These are phyloP conservation scores for Linum tenue DNA, from an alignment of 345 rosid genomes.

Conservation along the genomic window DNA sequence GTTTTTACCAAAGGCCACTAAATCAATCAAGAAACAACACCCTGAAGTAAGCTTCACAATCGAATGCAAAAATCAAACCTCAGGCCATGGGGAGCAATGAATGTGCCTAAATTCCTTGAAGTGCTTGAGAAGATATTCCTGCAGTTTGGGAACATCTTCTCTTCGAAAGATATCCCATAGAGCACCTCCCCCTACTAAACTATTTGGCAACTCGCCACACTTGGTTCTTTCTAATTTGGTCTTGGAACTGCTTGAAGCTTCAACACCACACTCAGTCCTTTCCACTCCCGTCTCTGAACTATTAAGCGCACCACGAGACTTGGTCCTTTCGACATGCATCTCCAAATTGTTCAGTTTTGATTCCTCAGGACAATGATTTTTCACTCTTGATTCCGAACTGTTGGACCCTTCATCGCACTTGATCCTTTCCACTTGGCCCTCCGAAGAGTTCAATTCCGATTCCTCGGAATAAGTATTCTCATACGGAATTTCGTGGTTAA, in stretches of 20 bases:
- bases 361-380: too few species aligned
- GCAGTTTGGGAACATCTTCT: slow-evolving; percentile 46
- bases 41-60: not conserved
- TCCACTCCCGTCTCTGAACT: not conserved
- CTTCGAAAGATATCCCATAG: slow-evolving; percentile 57
- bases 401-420: too few species aligned
- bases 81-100: slow-evolving; percentile 7
- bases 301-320: not conserved
- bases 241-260: not conserved
- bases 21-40: slow-evolving; percentile 7
- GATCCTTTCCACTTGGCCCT: too few species aligned
- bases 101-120: slow-evolving; percentile 31
- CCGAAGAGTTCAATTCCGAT: too few species aligned
- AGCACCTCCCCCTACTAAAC: slow-evolving; percentile 33
- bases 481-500: not conserved
- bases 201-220: slow-evolving; percentile 2
- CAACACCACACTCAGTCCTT: not conserved
- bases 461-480: too few species aligned
- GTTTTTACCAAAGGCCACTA: not conserved
- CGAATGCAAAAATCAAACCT: not conserved
- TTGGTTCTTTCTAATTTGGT: slow-evolving; percentile 2
- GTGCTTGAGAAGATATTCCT: slow-evolving; percentile 35
- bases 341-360: too few species aligned
- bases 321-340: too few species aligned
- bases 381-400: too few species aligned